phyloP scores from a whole-genome alignment of 208 protist species.

The Naegleria gruberi region DNA sequence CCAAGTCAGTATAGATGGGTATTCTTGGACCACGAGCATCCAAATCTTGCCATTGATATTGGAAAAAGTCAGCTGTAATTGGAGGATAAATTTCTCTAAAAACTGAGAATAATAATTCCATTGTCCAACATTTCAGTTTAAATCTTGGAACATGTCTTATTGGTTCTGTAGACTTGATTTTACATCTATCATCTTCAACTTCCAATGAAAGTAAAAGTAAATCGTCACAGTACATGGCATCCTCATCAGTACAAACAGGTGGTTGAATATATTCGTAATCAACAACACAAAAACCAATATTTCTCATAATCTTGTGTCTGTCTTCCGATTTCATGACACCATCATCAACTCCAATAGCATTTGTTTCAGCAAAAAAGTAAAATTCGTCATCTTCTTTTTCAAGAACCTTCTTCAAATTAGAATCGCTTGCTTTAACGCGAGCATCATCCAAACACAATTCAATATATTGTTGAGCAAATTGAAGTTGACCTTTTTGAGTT shows the following conservation, averaged over 20 bases:
- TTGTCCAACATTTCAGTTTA: background rate
- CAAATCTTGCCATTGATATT: background rate
- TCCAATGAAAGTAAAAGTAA: conserved; percentile 26
- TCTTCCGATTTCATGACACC: conserved; percentile 29
- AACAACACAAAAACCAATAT: conserved; percentile 25
- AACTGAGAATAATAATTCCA: background rate
- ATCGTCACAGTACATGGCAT: conserved; percentile 23
- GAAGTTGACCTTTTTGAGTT: background rate
- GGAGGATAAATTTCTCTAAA: background rate
- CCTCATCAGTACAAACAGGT: conserved; percentile 24
- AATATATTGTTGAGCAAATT: conserved; percentile 6
- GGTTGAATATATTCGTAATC: conserved; percentile 35
- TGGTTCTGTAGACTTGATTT: background rate
- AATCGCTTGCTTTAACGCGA: background rate
- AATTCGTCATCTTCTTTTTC: background rate
- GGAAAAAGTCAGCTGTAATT: background rate
- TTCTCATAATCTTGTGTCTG: conserved; percentile 29
- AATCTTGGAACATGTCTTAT: background rate
- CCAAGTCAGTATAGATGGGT: background rate
- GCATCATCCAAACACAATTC: background rate
- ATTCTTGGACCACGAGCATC: background rate
- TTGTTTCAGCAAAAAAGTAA: conserved; percentile 35
- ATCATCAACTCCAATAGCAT: conserved; percentile 21
- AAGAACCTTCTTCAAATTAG: background rate
- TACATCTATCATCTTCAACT: background rate